Base-by-base conservation (phyloP, 2,329 filamentous ascomycete genomes). In the Paracoccidioides brasiliensis region DNA sequence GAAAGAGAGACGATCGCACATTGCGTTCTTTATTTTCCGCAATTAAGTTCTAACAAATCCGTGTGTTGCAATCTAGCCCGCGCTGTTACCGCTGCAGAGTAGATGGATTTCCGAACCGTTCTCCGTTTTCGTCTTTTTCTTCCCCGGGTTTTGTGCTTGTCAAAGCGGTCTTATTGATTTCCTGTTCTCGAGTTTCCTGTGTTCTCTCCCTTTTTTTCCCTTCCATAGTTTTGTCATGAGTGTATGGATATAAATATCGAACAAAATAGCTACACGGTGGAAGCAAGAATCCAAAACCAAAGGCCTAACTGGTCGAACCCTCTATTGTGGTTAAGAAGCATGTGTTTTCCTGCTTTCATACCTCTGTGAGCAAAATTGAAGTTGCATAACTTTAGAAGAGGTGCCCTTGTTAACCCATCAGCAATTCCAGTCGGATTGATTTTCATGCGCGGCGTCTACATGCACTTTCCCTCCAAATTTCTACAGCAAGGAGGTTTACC, bases 51-150 rank as follows among this genome's bases (percentile, higher is more conserved):
- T 56, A 46, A 56, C 54, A 52, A 50, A 46, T 32, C n/a, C 15
- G 51, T 12, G 10, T 56, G 22, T 22, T 22, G 22, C 48, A 7
- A 12, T 58, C 5, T 58, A 73, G 71, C 71, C 68, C 71, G 71
- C 61, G 70, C 69, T 65, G 69, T 72, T 61, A 67, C 70, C 67
- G 71, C 70, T 61, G 70, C 52, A 32, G 52, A 73, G 69, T 72
- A 72, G 72, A 72, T 64, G 62, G 63, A 61, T 64, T 62, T 60
- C 40, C 28, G 45, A 49, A 48, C 44, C 43, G 59, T 54, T 43
- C 62, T 64, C 59, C 61, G 61, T 64, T 49, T 46, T 22, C 55
- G 22, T 22, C 53, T 38, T 37, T 60, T 54, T 63, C 63, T 63
- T 64, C 69, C 65, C 67, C 68, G 69, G 49, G 49, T 42, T 52